Conservation (phyloP, 2,329 filamentous ascomycete genomes). For the Diaporthe capsici region DNA sequence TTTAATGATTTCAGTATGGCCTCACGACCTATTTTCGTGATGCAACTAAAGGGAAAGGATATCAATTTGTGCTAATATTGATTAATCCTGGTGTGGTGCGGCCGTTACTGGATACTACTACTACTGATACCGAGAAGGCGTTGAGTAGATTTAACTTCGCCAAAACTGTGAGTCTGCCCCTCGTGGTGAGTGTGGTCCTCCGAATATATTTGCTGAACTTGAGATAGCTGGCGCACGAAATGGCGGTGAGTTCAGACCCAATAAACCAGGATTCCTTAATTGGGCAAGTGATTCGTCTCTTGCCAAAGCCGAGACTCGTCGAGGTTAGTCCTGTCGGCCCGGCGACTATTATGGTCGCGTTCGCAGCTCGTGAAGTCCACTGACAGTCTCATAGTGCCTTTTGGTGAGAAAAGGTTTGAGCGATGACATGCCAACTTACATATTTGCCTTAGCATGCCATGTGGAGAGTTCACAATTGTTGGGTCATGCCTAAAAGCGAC, state of each 20-base stretch:
- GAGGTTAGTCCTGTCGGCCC: not conserved
- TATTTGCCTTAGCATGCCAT: not conserved
- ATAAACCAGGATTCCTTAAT: accelerated
- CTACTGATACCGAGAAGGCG: not conserved
- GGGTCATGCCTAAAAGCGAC: no score
- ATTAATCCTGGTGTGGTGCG: not conserved
- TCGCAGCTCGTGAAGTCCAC: not conserved
- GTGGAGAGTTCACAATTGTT: not conserved
- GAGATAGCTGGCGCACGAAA: not conserved
- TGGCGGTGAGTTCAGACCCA: not conserved
- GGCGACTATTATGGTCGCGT: no score
- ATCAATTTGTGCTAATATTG: not conserved
- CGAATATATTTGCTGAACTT: not conserved
- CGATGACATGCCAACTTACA: not conserved
- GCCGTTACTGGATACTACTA: not conserved
- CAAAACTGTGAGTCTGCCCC: constrained; percentile 1
- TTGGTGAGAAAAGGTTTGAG: accelerated
- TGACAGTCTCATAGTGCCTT: not conserved
- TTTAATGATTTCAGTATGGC: not conserved
- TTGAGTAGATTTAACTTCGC: not conserved
- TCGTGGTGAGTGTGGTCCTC: no score
- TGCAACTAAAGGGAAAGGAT: no score
- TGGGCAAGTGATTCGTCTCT: not conserved
- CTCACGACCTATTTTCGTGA: not conserved
- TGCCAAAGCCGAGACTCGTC: not conserved